A percentile compares a stretch with the other conserved stretches of the same genome.
Conservation (phyloP, 2,329 filamentous ascomycete species). For the Alternaria burnsii region DNA sequence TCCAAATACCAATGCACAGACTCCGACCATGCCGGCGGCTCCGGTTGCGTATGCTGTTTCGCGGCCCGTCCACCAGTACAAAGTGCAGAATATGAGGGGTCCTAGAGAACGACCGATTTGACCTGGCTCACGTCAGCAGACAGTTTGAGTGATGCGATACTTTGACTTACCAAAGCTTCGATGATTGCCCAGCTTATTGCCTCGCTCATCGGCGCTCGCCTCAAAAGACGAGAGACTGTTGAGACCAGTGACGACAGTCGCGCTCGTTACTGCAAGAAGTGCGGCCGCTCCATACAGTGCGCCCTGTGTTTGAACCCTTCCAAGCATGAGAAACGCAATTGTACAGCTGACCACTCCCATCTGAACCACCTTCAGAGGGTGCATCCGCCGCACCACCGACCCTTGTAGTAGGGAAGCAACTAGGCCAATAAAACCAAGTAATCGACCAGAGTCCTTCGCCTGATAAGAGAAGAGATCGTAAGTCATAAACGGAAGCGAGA, state of each 20-base stretch:
- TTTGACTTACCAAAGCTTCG: constrained; percentile 65
- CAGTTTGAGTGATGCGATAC: neutral
- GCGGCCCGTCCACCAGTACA: constrained; percentile 98
- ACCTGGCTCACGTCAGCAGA: constrained; percentile 60
- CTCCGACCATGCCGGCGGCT: constrained; percentile 78
- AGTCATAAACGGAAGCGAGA: constrained; percentile 96
- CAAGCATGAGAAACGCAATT: constrained; percentile 80
- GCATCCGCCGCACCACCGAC: constrained; percentile 84
- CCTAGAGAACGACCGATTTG: constrained; percentile 89
- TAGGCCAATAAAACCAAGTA: constrained; percentile 91
- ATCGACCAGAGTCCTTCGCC: constrained; percentile 79
- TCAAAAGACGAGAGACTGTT: constrained; percentile 94
- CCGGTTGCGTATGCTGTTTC: constrained; percentile 85
- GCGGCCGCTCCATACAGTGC: constrained; percentile 84
- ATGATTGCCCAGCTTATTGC: constrained; percentile 84
- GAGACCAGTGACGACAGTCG: constrained; percentile 91
- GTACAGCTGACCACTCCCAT: constrained; percentile 81
- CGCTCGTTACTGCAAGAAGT: constrained; percentile 86
- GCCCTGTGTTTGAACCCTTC: constrained; percentile 70
- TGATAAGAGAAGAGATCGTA: constrained; percentile 89
- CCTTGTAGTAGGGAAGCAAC: constrained; percentile 93
- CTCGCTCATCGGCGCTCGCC: constrained; percentile 79
- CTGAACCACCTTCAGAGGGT: constrained; percentile 81
- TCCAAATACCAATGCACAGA: constrained; percentile 74
- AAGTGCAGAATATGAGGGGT: constrained; percentile 87